phyloP scores from a whole-genome alignment of 805 yeast species.

The Metschnikowia colocasiae region DNA sequence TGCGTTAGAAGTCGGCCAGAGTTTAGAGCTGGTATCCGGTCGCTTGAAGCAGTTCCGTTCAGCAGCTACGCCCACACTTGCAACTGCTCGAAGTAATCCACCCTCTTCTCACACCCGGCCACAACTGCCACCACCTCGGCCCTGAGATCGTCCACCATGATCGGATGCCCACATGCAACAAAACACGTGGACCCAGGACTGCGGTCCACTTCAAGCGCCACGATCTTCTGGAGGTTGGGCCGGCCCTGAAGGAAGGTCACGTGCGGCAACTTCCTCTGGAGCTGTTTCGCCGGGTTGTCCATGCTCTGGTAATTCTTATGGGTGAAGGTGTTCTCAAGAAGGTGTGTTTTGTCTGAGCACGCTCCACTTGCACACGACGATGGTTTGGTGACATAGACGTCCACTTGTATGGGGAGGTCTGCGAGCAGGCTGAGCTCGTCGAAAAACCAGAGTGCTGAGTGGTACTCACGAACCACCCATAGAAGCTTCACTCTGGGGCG shows the following conservation, averaged over 20 bases:
- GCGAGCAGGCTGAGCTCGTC: slow-evolving; percentile 38
- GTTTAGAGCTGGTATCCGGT: too few relatives aligned
- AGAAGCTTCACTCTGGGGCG: slow-evolving; percentile 38
- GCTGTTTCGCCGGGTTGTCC: slow-evolving; percentile 5
- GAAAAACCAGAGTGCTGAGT: slow-evolving; percentile 48
- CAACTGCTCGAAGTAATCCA: slow-evolving; percentile 20
- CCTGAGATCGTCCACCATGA: slow-evolving; percentile 31
- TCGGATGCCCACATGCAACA: slow-evolving; percentile 33
- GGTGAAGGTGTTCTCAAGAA: slow-evolving; percentile 13
- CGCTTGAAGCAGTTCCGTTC: too few relatives aligned
- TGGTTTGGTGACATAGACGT: slow-evolving; percentile 14
- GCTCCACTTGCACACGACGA: neutral
- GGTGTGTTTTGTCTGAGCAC: slow-evolving; percentile 9
- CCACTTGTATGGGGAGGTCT: slow-evolving; percentile 26
- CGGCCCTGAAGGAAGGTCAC: slow-evolving; percentile 14
- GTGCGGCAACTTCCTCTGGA: slow-evolving; percentile 10
- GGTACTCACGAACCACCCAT: slow-evolving; percentile 61
- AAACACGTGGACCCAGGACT: slow-evolving; percentile 19
- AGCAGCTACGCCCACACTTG: slow-evolving; percentile 21
- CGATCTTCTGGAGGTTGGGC: slow-evolving; percentile 14
- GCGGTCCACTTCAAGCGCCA: neutral
- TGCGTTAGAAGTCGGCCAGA: too few relatives aligned
- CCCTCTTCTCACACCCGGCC: slow-evolving; percentile 4
- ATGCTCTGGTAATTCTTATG: slow-evolving; percentile 5
- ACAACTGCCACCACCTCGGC: slow-evolving; percentile 16